Base-by-base conservation (phyloP, 2,329 filamentous ascomycete species). In the Trichoderma sp. region DNA sequence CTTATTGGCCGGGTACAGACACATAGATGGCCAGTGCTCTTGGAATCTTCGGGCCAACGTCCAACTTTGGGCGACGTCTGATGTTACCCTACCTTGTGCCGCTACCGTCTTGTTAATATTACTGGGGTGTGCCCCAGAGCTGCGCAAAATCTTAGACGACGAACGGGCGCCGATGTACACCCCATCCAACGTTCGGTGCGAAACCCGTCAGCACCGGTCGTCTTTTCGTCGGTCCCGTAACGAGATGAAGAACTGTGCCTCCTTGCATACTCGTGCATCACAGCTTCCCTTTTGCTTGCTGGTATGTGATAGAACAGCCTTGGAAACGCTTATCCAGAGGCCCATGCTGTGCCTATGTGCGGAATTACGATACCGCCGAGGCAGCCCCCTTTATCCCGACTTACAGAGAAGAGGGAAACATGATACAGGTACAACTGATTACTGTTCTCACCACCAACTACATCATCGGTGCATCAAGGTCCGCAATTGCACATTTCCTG, bases 11-110 rank as follows among this genome's bases (percentile, higher is more conserved):
- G 32, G 56, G 53, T 39, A 28, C 66, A 69, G 36, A 61, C 51
- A 58, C 57, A 32, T 32, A 70, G 67, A 28, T 70, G 68, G 66
- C 60, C 60, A 71, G 68, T 71, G 68, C 68, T 64, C 56, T 28
- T 47, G 56, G 66, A 47, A 69, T 18, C 66, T 28, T 69, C 56
- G 56, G 28, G 14, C 36, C 34, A 69, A 69, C 53, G 39, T 36
- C 53, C 56, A 61, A 18, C 66, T 51, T 60, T 24, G 21, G 43
- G 18, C 11, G 58, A 58, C 32, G 58, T 56, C 60, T 39, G 43
- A 63, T 70, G 28, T 32, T 28, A 63, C 68, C 39, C 43, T 39
- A 43, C 68, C 39, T 53, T 68, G 47, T 26, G 26, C 34, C 51
- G 34, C 36, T 26, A 43, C 36, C 65, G 18, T 60, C 65, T 47